These are phyloP conservation scores for Keithomyces neogunnii DNA, from an alignment of 2,329 filamentous ascomycete genomes.

Conservation along the genomic window DNA sequence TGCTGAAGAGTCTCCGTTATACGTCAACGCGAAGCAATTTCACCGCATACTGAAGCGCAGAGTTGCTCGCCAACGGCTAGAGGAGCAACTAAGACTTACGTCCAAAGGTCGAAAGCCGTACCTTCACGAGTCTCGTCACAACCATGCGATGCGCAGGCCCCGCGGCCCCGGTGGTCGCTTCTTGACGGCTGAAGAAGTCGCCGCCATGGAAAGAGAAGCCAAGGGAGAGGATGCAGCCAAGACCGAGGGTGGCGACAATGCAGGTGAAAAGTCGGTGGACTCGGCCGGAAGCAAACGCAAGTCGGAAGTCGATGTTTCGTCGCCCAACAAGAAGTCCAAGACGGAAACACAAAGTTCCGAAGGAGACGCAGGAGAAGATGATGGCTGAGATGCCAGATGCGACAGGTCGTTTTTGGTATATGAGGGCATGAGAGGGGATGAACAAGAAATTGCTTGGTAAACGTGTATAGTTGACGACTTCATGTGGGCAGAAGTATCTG, in stretches of 20 bases:
- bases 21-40: slow-evolving; percentile 98
- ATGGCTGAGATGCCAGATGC: slow-evolving; percentile 5
- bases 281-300: slow-evolving; percentile 50
- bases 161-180: slow-evolving; percentile 91
- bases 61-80: slow-evolving; percentile 85
- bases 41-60: slow-evolving; percentile 92
- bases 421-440: neutral
- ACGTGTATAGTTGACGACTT: slow-evolving; percentile 25
- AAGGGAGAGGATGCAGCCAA: slow-evolving; percentile 32
- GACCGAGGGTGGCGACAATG: slow-evolving; percentile 17
- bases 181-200: slow-evolving; percentile 91
- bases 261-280: slow-evolving; percentile 15
- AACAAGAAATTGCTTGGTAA: slow-evolving; percentile 1
- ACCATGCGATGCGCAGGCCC: slow-evolving; percentile 94
- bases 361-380: slow-evolving; percentile 31
- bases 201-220: slow-evolving; percentile 66
- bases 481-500: slow-evolving; percentile 21
- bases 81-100: slow-evolving; percentile 84
- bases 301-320: slow-evolving; percentile 39
- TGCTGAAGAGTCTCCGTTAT: slow-evolving; percentile 86
- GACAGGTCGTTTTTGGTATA: neutral
- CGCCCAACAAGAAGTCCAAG: slow-evolving; percentile 49
- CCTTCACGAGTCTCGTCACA: slow-evolving; percentile 92
- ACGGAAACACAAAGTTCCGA: slow-evolving; percentile 35
- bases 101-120: slow-evolving; percentile 96